Base-by-base conservation (phyloP, 2,329 filamentous ascomycete genomes). In the Microascus cirrosus region DNA sequence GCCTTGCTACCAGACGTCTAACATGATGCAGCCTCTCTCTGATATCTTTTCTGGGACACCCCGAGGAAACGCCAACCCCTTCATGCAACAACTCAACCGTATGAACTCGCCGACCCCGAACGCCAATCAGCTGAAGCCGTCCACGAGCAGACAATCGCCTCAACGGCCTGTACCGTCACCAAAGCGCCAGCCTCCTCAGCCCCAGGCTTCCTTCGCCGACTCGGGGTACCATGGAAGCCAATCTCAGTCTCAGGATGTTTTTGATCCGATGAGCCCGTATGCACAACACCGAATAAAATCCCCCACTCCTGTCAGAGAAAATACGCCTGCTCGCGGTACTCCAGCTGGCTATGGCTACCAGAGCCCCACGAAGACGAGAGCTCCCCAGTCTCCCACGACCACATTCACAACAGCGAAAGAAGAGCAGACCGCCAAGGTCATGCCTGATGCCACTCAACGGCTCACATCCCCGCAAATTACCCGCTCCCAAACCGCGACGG, bases 221-320 rank as follows among this genome's bases (percentile, higher is more conserved):
- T 90, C 87, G 36, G 86, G 87, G 32, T 90, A 89, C 65, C 83
- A 88, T 71, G 86, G 85, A 53, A 87, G 84, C 64, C 83, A 85
- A 63, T 58, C 53, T 25, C 59, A 61, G 63, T 58, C 53, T n/a
- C 59, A 61, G 51, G 53, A 60, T 28, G 32, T 42, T 32, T 53
- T 32, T 20, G 57, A 22, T 18, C 42, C n/a, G 28, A 32, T 2
- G 28, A 48, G 53, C 54, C 54, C 24, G 22, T 48, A 56, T 24
- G 28, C 53, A 20, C 58, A 48, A 34, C n/a, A 45, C 18, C 48
- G n/a, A 35, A 32, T 45, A 18, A 32, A 53, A 15, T n/a, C 52
- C 2, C 20, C 35, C 11, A 54, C 34, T 24, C 51, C 58, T 11
- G 28, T 24, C 35, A 39, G 24, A 34, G 24, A 58, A 12, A 42